These are phyloP conservation scores for Penicillium psychrosexuale DNA, from an alignment of 2,329 filamentous ascomycete species.

Conservation along the genomic window DNA sequence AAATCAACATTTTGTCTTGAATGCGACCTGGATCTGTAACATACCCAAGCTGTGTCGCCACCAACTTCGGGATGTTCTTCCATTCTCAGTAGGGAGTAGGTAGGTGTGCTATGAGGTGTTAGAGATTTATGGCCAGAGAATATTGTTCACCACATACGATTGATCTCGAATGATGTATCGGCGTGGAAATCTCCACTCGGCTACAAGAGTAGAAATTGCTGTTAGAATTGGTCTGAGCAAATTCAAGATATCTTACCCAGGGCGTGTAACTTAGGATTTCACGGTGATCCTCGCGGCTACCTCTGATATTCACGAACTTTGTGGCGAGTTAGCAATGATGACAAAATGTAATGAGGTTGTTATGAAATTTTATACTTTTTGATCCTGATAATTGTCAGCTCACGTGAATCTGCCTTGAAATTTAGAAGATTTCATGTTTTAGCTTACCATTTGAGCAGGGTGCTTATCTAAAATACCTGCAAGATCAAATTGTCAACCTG, in stretches of 20 bases:
- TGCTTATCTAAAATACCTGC: conserved; percentile 6
- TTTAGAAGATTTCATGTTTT: rapidly evolving
- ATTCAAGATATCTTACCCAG: conserved; percentile 29
- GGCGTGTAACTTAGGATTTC: conserved; percentile 48
- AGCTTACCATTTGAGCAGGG: conserved; percentile 11
- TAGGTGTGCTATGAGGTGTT: conserved; percentile 40
- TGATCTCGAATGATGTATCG: conserved; percentile 53
- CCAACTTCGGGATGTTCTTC: conserved; percentile 50
- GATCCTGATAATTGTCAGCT: not conserved
- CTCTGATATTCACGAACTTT: conserved; percentile 46
- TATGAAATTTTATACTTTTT: not conserved
- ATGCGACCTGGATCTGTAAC: not conserved
- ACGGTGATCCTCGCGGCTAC: conserved; percentile 47
- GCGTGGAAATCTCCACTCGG: conserved; percentile 49
- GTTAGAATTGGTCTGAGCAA: not conserved
- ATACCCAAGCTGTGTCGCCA: conserved; percentile 49
- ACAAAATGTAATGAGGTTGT: not conserved
- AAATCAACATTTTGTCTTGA: not conserved
- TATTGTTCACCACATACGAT: conserved; percentile 29
- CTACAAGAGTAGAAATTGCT: conserved; percentile 10
- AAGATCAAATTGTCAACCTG: no score
- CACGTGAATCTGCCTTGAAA: no score
- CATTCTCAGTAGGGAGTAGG: conserved; percentile 52
- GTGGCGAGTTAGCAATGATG: not conserved
- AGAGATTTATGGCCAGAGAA: not conserved